These are phyloP conservation scores for Malassezia globosa DNA, from an alignment of 1,284 basidiomycete species.

Conservation along the genomic window DNA sequence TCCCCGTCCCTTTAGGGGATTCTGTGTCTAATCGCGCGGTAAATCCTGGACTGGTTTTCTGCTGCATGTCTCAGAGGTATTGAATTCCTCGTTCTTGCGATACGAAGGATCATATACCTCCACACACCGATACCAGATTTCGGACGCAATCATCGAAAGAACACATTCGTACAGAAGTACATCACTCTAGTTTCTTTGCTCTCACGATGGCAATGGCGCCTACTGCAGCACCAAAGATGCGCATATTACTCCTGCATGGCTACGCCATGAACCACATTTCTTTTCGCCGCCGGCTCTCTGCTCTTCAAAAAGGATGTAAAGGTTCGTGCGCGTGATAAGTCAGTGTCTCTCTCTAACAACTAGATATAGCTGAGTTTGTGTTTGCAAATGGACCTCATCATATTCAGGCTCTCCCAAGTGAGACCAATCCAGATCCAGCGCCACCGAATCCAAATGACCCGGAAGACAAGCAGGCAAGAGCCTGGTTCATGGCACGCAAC, in stretches of 20 bases:
- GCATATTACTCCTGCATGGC: conserved; percentile 40
- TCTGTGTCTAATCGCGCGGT: too few relatives aligned
- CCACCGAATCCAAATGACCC: conserved; percentile 36
- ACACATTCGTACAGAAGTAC: too few relatives aligned
- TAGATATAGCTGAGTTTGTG: conserved; percentile 39
- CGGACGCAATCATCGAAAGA: too few relatives aligned
- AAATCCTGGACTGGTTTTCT: too few relatives aligned
- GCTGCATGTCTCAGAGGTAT: too few relatives aligned
- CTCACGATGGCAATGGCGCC: too few relatives aligned
- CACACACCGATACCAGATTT: too few relatives aligned
- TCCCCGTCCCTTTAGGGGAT: too few relatives aligned
- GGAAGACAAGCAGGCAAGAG: conserved; percentile 41
- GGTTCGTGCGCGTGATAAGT: conserved; percentile 7
- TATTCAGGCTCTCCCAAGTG: conserved; percentile 22
- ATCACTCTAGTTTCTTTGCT: too few relatives aligned
- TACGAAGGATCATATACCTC: too few relatives aligned
- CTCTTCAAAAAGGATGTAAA: conserved; percentile 37
- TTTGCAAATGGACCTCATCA: conserved; percentile 39
- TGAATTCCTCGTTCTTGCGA: too few relatives aligned
- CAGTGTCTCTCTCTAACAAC: too few relatives aligned
- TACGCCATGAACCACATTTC: conserved; percentile 41
- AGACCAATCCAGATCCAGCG: conserved; percentile 10
- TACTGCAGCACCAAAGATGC: conserved; percentile 24
- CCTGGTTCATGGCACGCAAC: conserved; percentile 38
- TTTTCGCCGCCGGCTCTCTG: conserved; percentile 28